phyloP scores from a whole-genome alignment of 257 asterid genomes.

The Fraxinus americana region DNA sequence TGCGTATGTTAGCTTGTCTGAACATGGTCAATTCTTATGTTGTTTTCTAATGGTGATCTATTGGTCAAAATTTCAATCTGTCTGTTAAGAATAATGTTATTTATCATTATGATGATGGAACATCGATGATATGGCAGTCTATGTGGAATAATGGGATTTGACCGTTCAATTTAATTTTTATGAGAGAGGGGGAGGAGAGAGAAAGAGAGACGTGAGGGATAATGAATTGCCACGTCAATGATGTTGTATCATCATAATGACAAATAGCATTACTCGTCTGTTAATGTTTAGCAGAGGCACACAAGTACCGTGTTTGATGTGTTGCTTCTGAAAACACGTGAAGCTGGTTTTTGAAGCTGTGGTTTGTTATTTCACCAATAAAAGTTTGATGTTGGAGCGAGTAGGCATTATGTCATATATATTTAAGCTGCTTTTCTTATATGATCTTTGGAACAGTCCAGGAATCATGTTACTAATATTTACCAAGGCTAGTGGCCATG shows the following conservation, averaged over 20 bases:
- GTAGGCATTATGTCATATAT: not conserved
- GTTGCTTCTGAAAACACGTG: not conserved
- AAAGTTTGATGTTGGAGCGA: not conserved
- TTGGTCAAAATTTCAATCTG: not conserved
- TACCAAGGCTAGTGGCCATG: slow-evolving; percentile 69
- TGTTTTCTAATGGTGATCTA: not conserved
- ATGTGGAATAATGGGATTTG: no score
- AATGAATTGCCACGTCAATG: no score
- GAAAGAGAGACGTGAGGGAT: no score
- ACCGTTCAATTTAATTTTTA: no score
- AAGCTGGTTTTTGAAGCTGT: not conserved
- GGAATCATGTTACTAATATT: slow-evolving; percentile 92
- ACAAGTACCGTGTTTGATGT: not conserved
- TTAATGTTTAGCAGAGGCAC: not conserved
- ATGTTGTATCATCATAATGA: no score
- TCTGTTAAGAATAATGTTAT: no score
- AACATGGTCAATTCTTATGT: not conserved
- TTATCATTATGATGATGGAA: no score
- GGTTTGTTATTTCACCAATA: not conserved
- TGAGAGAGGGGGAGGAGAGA: no score
- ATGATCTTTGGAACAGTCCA: slow-evolving; percentile 61
- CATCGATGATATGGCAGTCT: no score
- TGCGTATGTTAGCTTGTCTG: not conserved
- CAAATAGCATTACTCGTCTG: not conserved
- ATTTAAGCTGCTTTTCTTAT: not conserved